Evolutionary conservation across 1,284 basidiomycete species (phyloP).

Genomic region (Porodaedalea pini): DNA sequence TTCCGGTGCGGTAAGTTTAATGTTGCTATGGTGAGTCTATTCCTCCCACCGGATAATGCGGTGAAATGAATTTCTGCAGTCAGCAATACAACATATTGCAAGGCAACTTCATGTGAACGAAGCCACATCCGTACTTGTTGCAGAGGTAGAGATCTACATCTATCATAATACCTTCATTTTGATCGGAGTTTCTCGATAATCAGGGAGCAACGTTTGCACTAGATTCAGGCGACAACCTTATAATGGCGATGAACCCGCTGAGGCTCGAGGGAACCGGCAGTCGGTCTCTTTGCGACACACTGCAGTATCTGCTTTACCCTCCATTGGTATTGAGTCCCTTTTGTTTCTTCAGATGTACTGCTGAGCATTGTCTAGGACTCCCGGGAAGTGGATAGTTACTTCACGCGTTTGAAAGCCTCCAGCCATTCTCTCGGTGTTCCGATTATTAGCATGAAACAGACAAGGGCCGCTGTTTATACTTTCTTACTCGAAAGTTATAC

Average conservation of each 20-base stretch:
- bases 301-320: background rate
- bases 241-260: background rate
- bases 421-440: too few relatives aligned
- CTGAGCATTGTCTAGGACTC: background rate
- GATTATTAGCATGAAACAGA: too few relatives aligned
- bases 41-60: background rate
- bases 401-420: background rate
- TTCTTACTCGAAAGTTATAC: too few relatives aligned
- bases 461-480: too few relatives aligned
- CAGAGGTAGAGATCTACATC: background rate
- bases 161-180: background rate
- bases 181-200: background rate
- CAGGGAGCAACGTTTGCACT: background rate
- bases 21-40: background rate
- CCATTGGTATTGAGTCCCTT: background rate
- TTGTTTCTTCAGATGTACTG: background rate
- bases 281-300: background rate
- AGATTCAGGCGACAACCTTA: background rate
- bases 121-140: background rate
- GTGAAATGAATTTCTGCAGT: background rate
- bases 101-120: background rate
- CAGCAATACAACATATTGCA: background rate
- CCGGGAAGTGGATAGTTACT: background rate
- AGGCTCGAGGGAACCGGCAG: background rate
- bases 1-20: background rate